Evolutionary conservation across 352 stramenopile genomes (phyloP).

Genomic region (Globisporangium canariense): DNA sequence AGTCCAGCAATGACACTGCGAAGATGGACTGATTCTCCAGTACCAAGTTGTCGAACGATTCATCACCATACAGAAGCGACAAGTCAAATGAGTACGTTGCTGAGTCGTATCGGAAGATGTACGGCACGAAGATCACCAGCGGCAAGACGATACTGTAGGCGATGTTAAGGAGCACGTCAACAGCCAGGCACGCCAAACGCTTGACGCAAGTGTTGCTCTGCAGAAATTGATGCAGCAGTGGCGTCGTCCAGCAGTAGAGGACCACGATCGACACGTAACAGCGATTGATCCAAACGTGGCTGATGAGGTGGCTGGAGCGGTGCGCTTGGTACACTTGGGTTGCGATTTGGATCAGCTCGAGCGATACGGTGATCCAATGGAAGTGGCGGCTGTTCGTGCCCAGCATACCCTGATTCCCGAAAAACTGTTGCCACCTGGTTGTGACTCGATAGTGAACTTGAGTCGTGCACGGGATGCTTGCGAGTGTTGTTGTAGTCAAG

Average conservation of each 20-base stretch:
- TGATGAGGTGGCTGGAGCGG: slow-evolving; percentile 14
- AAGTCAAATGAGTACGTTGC: slow-evolving; percentile 31
- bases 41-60: slow-evolving; percentile 38
- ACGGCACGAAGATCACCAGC: slow-evolving; percentile 35
- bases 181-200: slow-evolving; percentile 8
- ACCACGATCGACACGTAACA: slow-evolving; percentile 20
- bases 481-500: background rate
- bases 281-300: slow-evolving; percentile 21
- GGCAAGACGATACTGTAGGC: slow-evolving; percentile 23
- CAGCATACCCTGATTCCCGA: background rate
- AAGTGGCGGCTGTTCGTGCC: background rate
- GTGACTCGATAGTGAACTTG: background rate
- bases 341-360: slow-evolving; percentile 8
- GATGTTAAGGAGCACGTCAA: slow-evolving; percentile 21
- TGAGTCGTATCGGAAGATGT: slow-evolving; percentile 28
- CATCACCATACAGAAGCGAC: slow-evolving; percentile 36
- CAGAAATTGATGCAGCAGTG: slow-evolving; percentile 16
- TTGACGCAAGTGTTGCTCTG: slow-evolving; percentile 2
- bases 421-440: background rate
- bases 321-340: slow-evolving; percentile 17
- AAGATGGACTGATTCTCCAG: slow-evolving; percentile 27
- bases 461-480: background rate
- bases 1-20: slow-evolving; percentile 9
- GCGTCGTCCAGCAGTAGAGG: slow-evolving; percentile 25
- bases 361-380: slow-evolving; percentile 1